Evolutionary conservation across 228 moss, liverwort and hornwort species (phyloP).

Genomic region (Sphagnum magellanicum): DNA sequence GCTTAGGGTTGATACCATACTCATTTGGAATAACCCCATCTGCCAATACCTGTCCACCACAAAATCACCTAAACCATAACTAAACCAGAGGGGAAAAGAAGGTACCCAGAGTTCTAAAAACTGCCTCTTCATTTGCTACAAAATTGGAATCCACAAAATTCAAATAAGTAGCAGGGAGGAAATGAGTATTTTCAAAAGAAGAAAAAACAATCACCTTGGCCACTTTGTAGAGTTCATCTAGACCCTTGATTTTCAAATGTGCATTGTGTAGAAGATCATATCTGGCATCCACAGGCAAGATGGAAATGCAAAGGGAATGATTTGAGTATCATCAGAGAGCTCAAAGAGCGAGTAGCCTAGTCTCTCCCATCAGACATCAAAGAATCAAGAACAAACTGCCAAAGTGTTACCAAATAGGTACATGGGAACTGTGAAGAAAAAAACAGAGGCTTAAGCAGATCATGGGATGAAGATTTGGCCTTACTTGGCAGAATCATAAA

Average conservation of each 20-base stretch:
- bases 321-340: neutral
- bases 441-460: too few species aligned
- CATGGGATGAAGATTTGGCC: slow-evolving; percentile 2
- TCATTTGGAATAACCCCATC: slow-evolving; percentile 99
- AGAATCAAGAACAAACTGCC: too few species aligned
- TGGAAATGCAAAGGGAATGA: neutral
- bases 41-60: slow-evolving; percentile 67
- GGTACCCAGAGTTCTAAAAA: neutral
- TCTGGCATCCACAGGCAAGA: slow-evolving; percentile 19
- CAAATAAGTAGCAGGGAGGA: too few species aligned
- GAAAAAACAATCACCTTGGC: slow-evolving; percentile 55
- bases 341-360: too few species aligned
- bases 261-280: slow-evolving; percentile 98
- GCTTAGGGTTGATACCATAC: slow-evolving; percentile 96
- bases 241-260: slow-evolving; percentile 74
- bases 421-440: too few species aligned
- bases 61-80: neutral
- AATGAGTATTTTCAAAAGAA: too few species aligned
- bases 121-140: neutral
- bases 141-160: neutral
- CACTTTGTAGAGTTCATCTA: slow-evolving; percentile 89
- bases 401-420: too few species aligned
- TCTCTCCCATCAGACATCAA: too few species aligned
- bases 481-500: slow-evolving; percentile 98
- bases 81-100: neutral